A percentile compares a stretch with the other conserved stretches of the same genome.
phyloP scores from a whole-genome alignment of 2,329 filamentous ascomycete species.

The Ophiocordyceps australis region DNA sequence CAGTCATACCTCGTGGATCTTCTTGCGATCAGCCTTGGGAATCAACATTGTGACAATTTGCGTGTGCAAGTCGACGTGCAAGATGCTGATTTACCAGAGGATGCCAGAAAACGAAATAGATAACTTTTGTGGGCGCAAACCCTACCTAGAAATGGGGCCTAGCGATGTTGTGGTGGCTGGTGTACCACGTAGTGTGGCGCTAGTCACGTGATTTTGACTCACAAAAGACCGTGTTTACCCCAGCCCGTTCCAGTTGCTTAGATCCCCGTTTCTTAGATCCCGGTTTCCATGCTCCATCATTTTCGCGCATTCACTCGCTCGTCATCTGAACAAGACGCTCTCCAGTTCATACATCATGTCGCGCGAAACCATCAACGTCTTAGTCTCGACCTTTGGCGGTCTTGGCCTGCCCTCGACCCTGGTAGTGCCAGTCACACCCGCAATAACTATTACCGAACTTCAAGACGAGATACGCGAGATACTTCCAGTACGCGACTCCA shows the following conservation, averaged over 20 bases:
- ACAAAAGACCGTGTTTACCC: too few relatives aligned
- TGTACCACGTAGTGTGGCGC: slow-evolving; percentile 9
- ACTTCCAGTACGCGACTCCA: slow-evolving; percentile 35
- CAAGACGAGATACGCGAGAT: slow-evolving; percentile 42
- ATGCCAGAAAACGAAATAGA: slow-evolving; percentile 22
- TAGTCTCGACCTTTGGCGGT: slow-evolving; percentile 72
- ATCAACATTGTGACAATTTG: slow-evolving; percentile 72
- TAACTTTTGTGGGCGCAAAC: slow-evolving; percentile 27
- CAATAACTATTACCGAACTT: slow-evolving; percentile 50
- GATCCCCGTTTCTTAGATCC: too few relatives aligned
- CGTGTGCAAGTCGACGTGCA: slow-evolving; percentile 30
- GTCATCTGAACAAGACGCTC: background rate
- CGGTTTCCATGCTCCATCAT: too few relatives aligned
- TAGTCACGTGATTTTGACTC: slow-evolving; percentile 16
- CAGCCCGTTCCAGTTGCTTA: too few relatives aligned
- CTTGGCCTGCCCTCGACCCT: slow-evolving; percentile 70
- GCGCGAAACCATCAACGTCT: slow-evolving; percentile 50
- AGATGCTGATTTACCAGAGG: slow-evolving; percentile 17
- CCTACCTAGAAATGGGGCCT: slow-evolving; percentile 17
- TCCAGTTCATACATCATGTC: slow-evolving; percentile 25
- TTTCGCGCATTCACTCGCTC: slow-evolving; percentile 1
- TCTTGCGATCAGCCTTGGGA: slow-evolving; percentile 99
- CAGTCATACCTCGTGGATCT: slow-evolving; percentile 80
- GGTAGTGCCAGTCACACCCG: slow-evolving; percentile 50
- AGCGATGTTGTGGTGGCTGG: slow-evolving; percentile 15